Evolutionary conservation across 73 alveolate species (phyloP).

Genomic region (Stentor coeruleus): DNA sequence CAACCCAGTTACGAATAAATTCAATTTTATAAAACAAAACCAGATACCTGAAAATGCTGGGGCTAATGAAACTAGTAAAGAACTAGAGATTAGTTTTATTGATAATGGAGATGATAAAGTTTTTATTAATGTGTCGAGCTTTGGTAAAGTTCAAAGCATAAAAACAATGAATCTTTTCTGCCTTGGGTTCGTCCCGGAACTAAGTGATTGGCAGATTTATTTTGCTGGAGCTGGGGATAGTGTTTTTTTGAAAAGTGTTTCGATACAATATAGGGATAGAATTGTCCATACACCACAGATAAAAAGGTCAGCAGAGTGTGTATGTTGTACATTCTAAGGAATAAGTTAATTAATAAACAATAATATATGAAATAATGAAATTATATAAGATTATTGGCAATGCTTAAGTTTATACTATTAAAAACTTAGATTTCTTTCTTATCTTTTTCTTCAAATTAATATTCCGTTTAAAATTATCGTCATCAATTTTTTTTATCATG

Average conservation of each 20-base stretch:
- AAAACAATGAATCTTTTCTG: neutral
- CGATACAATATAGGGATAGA: neutral
- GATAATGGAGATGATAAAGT: neutral
- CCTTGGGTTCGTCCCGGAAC: neutral
- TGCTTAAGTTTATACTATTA: no score
- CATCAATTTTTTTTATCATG: constrained; percentile 37
- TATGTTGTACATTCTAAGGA: no score
- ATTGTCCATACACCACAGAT: no score
- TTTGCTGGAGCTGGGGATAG: neutral
- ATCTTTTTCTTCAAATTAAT: no score
- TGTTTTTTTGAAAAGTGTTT: neutral
- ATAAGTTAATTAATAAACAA: no score
- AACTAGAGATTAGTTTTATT: neutral
- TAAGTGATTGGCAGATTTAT: neutral
- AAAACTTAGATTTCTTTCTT: no score
- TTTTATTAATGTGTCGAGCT: neutral
- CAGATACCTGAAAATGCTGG: neutral
- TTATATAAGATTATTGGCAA: no score
- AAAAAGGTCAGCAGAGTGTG: no score
- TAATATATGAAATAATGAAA: no score
- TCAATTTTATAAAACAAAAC: neutral
- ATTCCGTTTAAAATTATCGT: no score
- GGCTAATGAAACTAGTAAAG: neutral
- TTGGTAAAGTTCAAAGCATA: neutral
- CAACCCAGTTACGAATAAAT: neutral